Conservation (phyloP, 2,329 filamentous ascomycete species). For the Calonectria henricotiae region DNA sequence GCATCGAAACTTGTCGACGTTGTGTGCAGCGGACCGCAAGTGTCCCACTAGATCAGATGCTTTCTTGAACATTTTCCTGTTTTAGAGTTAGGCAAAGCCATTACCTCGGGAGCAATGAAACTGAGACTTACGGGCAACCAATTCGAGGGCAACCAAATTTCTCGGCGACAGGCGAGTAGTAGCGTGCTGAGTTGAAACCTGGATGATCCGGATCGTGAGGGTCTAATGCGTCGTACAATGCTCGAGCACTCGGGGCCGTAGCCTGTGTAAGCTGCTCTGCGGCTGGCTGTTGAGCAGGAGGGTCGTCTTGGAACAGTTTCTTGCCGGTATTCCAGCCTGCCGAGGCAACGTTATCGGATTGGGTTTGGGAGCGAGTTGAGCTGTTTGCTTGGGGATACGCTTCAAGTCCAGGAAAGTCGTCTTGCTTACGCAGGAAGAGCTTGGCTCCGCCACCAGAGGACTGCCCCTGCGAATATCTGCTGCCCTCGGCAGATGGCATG, state of each 20-base stretch:
- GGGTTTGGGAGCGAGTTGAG: background rate
- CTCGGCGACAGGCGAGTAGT: slow-evolving; percentile 61
- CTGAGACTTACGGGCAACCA: slow-evolving; percentile 65
- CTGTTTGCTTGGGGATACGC: background rate
- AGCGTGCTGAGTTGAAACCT: slow-evolving; percentile 66
- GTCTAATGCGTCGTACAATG: slow-evolving; percentile 44
- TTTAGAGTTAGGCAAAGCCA: slow-evolving; percentile 19
- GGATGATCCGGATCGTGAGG: slow-evolving; percentile 64
- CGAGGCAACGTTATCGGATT: slow-evolving; percentile 44
- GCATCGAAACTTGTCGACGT: slow-evolving; percentile 58
- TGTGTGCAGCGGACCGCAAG: slow-evolving; percentile 60
- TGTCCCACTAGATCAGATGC: slow-evolving; percentile 59
- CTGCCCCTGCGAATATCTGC: background rate
- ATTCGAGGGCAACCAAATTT: slow-evolving; percentile 71
- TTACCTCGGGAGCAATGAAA: background rate
- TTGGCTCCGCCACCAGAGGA: background rate
- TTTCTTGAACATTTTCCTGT: slow-evolving; percentile 62
- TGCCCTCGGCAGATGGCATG: slow-evolving; percentile 42
- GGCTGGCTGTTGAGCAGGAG: slow-evolving; percentile 44
- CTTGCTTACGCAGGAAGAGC: slow-evolving; percentile 33
- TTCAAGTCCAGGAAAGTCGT: slow-evolving; percentile 43
- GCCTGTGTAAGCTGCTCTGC: slow-evolving; percentile 42
- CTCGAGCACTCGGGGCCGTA: slow-evolving; percentile 38
- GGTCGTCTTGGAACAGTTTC: slow-evolving; percentile 50
- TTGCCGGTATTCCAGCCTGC: slow-evolving; percentile 26